Evolutionary conservation across 768 basidiomycete species (phyloP), one percentile per base, ranked within the genome.

Genomic region (Mrakia blollopis): DNA sequence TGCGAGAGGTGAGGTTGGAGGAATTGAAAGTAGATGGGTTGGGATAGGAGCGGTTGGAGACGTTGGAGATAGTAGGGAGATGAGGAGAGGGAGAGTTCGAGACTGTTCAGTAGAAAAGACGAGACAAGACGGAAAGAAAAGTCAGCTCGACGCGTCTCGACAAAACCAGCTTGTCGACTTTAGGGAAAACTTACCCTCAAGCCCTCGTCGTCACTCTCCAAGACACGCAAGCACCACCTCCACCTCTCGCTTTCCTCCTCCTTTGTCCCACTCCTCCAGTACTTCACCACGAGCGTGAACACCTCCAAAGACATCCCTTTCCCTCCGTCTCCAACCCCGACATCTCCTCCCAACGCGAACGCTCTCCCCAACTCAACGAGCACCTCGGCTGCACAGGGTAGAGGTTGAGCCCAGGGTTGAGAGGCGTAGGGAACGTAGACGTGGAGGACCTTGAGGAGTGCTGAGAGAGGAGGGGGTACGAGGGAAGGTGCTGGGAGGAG

Each of bases 181-280:
- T n/a, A n/a, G 44, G 54, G 9, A 13, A 86, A 69, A 87, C 11
- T 86, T 85, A 10, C 84, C 79, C 57, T 85, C 83, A 28, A 85
- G 10, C 5, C 14, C 10, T 63, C 30, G 11, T 63, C 62, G 4
- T 32, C 62, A 3, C 13, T 18, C 21, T 85, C 10, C 85, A 82
- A 88, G 13, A 90, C 90, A 79, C 87, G 88, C 79, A 88, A 88
- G 80, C 90, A 91, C 91, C 91, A 92, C 41, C 90, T 78, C 79
- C 87, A 88, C 35, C 91, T 88, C 77, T 89, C 88, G 14, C 90
- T 84, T 73, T 86, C 87, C 32, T 83, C 84, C 79, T 91, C 89
- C 72, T 86, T 78, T 1, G 85, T 87, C n/a, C 82, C 83, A 6
- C 85, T 83, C 47, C 79, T 83, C 90, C 91, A 92, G 13, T 87